These are phyloP conservation scores for Nakazawaea ambrosiae DNA, from an alignment of 805 yeast genomes.

Conservation along the genomic window DNA sequence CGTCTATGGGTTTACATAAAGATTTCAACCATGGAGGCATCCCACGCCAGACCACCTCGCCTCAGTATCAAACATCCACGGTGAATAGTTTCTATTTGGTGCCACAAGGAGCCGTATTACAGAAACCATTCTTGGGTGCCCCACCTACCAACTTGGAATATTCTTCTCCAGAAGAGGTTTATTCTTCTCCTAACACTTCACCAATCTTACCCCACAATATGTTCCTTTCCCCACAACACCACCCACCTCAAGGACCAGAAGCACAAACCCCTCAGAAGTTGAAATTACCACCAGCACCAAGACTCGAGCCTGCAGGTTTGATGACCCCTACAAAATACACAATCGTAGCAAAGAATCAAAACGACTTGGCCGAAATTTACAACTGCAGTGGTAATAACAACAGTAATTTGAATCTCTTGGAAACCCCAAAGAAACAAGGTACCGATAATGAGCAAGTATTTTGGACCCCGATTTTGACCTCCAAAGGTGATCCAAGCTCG, in stretches of 20 bases:
- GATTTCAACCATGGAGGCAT: no score
- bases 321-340: constrained; percentile 14
- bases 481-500: constrained; percentile 22
- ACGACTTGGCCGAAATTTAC: constrained; percentile 16
- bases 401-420: constrained; percentile 7
- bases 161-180: constrained; percentile 16
- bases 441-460: constrained; percentile 21
- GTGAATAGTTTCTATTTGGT: constrained; percentile 4
- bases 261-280: constrained; percentile 14
- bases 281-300: constrained; percentile 14
- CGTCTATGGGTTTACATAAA: no score
- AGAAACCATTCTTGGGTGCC: constrained; percentile 11
- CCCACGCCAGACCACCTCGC: no score
- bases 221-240: constrained; percentile 9
- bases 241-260: constrained; percentile 12
- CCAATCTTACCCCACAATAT: constrained; percentile 6
- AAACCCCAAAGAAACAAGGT: constrained; percentile 10
- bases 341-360: constrained; percentile 20
- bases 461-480: constrained; percentile 28
- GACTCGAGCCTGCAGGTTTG: constrained; percentile 11
- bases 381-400: constrained; percentile 21
- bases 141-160: constrained; percentile 31
- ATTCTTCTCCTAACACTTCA: constrained; percentile 11
- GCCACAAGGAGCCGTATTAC: constrained; percentile 3
- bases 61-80: no score